These are phyloP conservation scores for Ascochyta lentis DNA, from an alignment of 2,329 filamentous ascomycete species.

Conservation along the genomic window DNA sequence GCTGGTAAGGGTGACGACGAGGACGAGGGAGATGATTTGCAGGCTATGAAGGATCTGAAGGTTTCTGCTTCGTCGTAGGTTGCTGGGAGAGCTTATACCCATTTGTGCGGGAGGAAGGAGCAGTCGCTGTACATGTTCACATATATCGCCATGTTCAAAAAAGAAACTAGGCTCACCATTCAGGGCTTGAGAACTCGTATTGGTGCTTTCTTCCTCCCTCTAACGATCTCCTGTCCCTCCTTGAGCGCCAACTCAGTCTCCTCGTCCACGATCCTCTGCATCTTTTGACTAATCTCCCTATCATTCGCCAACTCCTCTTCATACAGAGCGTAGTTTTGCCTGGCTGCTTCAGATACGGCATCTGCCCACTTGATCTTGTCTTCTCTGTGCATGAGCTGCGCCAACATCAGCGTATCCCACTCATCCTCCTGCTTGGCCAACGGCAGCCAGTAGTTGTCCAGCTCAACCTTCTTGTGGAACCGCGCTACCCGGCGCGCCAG, in stretches of 20 bases:
- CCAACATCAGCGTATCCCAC: slow-evolving; percentile 55
- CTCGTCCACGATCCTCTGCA: slow-evolving; percentile 56
- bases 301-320: slow-evolving; percentile 37
- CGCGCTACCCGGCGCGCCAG: slow-evolving; percentile 53
- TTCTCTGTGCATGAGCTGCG: slow-evolving; percentile 14
- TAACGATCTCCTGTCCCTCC: slow-evolving; percentile 44
- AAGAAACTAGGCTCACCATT: not conserved
- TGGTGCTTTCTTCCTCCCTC: slow-evolving; percentile 35
- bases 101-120: not conserved
- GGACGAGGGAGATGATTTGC: slow-evolving; percentile 64
- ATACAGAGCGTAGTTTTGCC: slow-evolving; percentile 23
- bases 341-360: slow-evolving; percentile 29
- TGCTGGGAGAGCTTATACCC: slow-evolving; percentile 31
- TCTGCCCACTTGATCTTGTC: slow-evolving; percentile 41
- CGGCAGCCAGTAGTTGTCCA: slow-evolving; percentile 52
- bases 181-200: slow-evolving; percentile 30
- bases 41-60: slow-evolving; percentile 46
- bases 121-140: not conserved
- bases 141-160: not conserved
- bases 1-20: slow-evolving; percentile 70
- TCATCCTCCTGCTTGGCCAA: slow-evolving; percentile 54
- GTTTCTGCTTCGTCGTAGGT: slow-evolving; percentile 54
- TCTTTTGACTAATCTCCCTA: slow-evolving; percentile 45
- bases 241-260: slow-evolving; percentile 54
- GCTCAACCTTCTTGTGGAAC: slow-evolving; percentile 47